Evolutionary conservation across 2,329 filamentous ascomycete species (phyloP).

Genomic region (Dactylellina cionopaga): DNA sequence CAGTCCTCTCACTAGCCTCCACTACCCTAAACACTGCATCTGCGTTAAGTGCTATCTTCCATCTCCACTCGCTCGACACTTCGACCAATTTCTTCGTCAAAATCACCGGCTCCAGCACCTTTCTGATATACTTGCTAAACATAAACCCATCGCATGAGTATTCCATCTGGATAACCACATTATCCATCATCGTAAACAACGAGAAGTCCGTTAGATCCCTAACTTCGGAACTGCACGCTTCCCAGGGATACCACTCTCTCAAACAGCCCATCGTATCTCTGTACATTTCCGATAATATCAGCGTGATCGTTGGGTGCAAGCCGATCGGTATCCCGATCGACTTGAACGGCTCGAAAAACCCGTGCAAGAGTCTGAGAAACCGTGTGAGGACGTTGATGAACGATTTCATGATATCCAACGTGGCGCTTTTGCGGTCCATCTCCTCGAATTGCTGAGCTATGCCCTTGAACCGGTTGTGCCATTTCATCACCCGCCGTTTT

Average conservation of each 20-base stretch:
- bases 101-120: conserved; percentile 31
- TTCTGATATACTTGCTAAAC: conserved; percentile 32
- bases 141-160: conserved; percentile 37
- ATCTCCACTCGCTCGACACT: conserved; percentile 26
- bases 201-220: conserved; percentile 25
- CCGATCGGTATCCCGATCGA: conserved; percentile 12
- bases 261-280: conserved; percentile 22
- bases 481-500: conserved; percentile 34
- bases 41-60: conserved; percentile 11
- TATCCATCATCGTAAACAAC: conserved; percentile 34
- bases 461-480: conserved; percentile 23
- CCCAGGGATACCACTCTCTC: conserved; percentile 33
- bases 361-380: conserved; percentile 9
- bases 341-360: conserved; percentile 25
- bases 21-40: conserved; percentile 22
- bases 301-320: conserved; percentile 20
- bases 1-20: conserved; percentile 8
- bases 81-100: conserved; percentile 28
- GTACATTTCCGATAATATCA: conserved; percentile 32
- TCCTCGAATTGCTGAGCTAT: conserved; percentile 14
- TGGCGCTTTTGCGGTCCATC: conserved; percentile 15
- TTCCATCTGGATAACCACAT: conserved; percentile 15
- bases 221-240: conserved; percentile 21
- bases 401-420: conserved; percentile 20
- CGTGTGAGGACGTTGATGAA: conserved; percentile 22